Evolutionary conservation across 2,329 filamentous ascomycete genomes (phyloP), one percentile per base, ranked within the genome.

Genomic region (Pseudopithomyces chartarum): DNA sequence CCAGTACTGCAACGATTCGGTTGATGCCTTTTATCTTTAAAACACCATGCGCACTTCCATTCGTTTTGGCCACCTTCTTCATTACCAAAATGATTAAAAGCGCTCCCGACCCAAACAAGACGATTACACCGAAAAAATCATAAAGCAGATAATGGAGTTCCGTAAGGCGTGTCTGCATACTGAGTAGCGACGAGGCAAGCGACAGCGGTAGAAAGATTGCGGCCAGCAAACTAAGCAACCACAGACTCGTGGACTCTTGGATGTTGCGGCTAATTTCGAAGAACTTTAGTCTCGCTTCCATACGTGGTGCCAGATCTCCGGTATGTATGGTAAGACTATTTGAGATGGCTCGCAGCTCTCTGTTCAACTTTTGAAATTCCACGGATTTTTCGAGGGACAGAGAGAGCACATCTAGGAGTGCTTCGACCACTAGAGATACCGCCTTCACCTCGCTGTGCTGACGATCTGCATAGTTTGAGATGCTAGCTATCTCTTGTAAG

Each of bases 91-190:
- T 3, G n/a, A 56, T 43, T 1, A 43, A 8, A 1, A 56, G n/a
- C 2, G 47, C 45, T 8, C 54, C n/a, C 2, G 48, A 46, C 5
- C 23, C 49, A 8, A 59, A 36, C 20, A 59, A 32, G 1, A 59
- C 36, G 11, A 59, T 29, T 2, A 59, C 49, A 12, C 57, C 57
- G 19, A 39, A 51, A 26, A 59, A 59, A 39, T 59, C 57, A 48
- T 48, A 52, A 20, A 52, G 36, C 4, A 54, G 33, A 13, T 29
- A 49, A 22, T 54, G 52, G 13, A 54, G 44, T 3, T 54, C 45
- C 22, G n/a, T 34, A 8, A 54, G 26, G 2, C 51, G 43, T n/a
- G 52, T 54, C 34, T 48, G 45, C 52, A 54, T 54, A 36, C 52
- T 54, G 19, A 54, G 52, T 10, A 54, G 22, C 7, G 34, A 47